Conservation (phyloP, 176 grass and related monocot genomes). For the Coix lacrymajobi region DNA sequence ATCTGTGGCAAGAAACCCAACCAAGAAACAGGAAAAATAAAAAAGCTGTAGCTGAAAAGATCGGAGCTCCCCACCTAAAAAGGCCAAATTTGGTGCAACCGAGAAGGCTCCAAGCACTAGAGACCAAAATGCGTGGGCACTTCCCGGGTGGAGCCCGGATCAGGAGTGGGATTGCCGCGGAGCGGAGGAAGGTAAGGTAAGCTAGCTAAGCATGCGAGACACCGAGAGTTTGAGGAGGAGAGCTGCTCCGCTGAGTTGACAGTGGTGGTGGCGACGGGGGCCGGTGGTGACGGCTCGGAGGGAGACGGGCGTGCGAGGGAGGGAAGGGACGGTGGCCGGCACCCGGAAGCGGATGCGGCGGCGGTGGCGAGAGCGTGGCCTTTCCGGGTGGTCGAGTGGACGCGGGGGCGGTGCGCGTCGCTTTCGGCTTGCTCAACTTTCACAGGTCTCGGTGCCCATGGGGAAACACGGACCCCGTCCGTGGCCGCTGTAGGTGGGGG, state of each 20-base stretch:
- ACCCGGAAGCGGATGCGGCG: background rate
- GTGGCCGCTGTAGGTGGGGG: background rate
- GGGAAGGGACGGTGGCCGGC: background rate
- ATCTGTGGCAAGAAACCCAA: slow-evolving; percentile 5
- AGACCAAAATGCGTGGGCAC: slow-evolving; percentile 13
- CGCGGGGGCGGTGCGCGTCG: background rate
- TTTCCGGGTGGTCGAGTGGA: background rate
- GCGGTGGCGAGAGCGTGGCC: background rate
- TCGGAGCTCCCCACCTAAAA: slow-evolving; percentile 30
- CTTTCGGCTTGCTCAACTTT: slow-evolving; percentile 24
- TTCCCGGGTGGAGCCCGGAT: slow-evolving; percentile 30
- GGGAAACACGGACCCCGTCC: background rate
- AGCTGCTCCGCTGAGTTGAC: background rate
- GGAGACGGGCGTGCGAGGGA: background rate
- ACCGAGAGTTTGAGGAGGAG: background rate
- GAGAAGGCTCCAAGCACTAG: slow-evolving; percentile 38
- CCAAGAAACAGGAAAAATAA: slow-evolving; percentile 9
- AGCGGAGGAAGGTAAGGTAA: background rate
- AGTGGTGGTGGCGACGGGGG: background rate
- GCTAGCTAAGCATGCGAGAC: background rate
- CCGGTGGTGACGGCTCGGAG: background rate
- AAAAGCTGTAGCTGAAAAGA: slow-evolving; percentile 28
- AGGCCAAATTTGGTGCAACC: slow-evolving; percentile 34
- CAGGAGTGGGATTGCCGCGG: background rate
- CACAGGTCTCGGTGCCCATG: slow-evolving; percentile 15